A percentile compares a stretch with the other conserved stretches of the same genome.
phyloP scores from a whole-genome alignment of 2,329 filamentous ascomycete genomes.

The Fusarium sp. region DNA sequence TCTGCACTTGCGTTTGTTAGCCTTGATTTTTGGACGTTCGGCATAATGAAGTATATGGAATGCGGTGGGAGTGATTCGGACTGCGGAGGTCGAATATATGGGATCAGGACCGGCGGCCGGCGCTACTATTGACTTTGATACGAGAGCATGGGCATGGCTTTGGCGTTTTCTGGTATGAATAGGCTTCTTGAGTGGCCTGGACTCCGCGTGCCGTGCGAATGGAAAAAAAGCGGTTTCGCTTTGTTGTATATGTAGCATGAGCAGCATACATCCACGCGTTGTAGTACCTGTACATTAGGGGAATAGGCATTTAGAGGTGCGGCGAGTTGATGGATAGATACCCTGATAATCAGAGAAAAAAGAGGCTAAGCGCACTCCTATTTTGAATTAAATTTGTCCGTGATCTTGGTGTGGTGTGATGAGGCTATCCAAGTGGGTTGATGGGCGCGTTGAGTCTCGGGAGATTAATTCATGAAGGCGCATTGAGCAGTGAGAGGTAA shows the following conservation, averaged over 20 bases:
- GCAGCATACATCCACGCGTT: slow-evolving; percentile 27
- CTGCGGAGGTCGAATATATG: slow-evolving; percentile 18
- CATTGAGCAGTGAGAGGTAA: background rate
- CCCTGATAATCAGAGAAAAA: slow-evolving; percentile 29
- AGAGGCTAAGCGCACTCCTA: slow-evolving; percentile 6
- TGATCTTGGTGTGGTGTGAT: background rate
- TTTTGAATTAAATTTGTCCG: slow-evolving; percentile 1
- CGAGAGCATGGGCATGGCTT: slow-evolving; percentile 53
- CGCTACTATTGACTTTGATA: slow-evolving; percentile 42
- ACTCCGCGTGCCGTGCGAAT: slow-evolving; percentile 35
- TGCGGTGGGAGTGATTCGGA: background rate
- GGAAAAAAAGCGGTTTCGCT: slow-evolving; percentile 32
- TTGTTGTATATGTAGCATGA: slow-evolving; percentile 45
- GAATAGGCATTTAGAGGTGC: slow-evolving; percentile 8
- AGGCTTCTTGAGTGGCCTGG: slow-evolving; percentile 30
- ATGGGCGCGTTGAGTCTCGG: background rate
- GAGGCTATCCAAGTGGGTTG: background rate
- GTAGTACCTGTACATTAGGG: slow-evolving; percentile 44
- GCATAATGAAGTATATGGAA: slow-evolving; percentile 37
- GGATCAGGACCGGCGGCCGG: slow-evolving; percentile 16
- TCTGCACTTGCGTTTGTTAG: slow-evolving; percentile 40
- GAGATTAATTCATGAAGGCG: background rate
- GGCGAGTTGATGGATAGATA: slow-evolving; percentile 19
- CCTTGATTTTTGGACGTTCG: slow-evolving; percentile 32
- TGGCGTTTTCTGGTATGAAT: slow-evolving; percentile 48